Evolutionary conservation across 768 basidiomycete genomes (phyloP).

Genomic region (Leucosporidium creatinivorum): DNA sequence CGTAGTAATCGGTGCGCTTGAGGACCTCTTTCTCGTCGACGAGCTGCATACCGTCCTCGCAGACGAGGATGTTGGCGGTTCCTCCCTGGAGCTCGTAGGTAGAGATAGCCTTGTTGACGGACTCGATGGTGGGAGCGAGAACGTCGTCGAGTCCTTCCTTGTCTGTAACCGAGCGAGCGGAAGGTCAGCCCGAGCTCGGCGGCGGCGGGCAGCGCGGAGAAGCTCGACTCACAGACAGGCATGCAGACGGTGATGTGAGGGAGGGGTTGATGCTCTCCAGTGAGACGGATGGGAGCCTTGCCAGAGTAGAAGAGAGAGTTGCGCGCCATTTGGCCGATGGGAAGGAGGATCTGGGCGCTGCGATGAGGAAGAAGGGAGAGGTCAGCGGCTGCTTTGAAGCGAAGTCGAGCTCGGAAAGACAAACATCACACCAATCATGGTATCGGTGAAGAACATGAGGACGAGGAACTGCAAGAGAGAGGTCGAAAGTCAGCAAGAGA

Average conservation of each 20-base stretch:
- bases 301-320: slow-evolving; percentile 17
- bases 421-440: background rate
- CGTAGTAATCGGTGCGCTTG: slow-evolving; percentile 64
- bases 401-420: background rate
- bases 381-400: background rate
- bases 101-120: slow-evolving; percentile 18
- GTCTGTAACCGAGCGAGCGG: slow-evolving; percentile 3
- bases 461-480: slow-evolving; percentile 5
- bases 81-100: slow-evolving; percentile 73
- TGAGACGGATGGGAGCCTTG: background rate
- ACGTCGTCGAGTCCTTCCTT: slow-evolving; percentile 37
- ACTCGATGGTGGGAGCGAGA: slow-evolving; percentile 35
- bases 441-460: slow-evolving; percentile 12
- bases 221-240: slow-evolving; percentile 23
- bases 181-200: background rate
- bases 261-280: background rate
- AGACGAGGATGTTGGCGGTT: slow-evolving; percentile 65
- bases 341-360: slow-evolving; percentile 5
- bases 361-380: background rate
- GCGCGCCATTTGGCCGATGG: slow-evolving; percentile 1
- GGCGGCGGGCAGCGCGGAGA: too few species aligned
- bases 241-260: slow-evolving; percentile 20
- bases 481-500: background rate
- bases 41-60: slow-evolving; percentile 74
- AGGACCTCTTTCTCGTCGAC: slow-evolving; percentile 57